Evolutionary conservation across 345 rosid genomes (phyloP).

Genomic region (Corchorus olitorius): DNA sequence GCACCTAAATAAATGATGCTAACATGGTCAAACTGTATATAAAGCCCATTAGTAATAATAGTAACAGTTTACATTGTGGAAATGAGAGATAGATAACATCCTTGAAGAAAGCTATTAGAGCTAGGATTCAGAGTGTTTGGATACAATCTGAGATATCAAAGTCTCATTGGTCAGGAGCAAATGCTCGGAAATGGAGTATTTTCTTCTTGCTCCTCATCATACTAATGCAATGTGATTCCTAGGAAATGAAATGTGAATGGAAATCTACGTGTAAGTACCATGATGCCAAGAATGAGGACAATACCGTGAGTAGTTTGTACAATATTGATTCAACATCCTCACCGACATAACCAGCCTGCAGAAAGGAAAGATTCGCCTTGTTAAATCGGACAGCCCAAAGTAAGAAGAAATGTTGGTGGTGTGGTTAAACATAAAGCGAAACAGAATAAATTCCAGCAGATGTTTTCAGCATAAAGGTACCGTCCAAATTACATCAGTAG

Average conservation of each 20-base stretch:
- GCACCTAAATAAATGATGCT: neutral
- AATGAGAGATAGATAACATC: neutral
- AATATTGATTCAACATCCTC: slow-evolving; percentile 97
- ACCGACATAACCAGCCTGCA: slow-evolving; percentile 96
- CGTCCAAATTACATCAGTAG: neutral
- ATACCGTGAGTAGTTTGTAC: slow-evolving; percentile 80
- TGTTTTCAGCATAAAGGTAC: slow-evolving; percentile 2
- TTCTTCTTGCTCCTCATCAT: neutral
- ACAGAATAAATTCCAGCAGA: neutral
- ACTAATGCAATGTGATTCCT: neutral
- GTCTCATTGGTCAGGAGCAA: neutral
- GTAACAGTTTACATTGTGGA: neutral
- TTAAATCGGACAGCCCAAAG: slow-evolving; percentile 12
- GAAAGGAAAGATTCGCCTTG: slow-evolving; percentile 20
- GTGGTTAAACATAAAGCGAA: neutral
- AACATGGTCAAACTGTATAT: neutral
- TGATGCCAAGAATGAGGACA: slow-evolving; percentile 9
- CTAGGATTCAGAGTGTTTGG: neutral
- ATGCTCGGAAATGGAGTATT: neutral
- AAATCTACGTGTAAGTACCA: slow-evolving; percentile 1
- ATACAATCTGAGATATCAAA: neutral
- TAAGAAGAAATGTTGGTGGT: neutral
- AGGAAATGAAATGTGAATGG: slow-evolving; percentile 1
- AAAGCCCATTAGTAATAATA: neutral
- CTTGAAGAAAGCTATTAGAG: neutral